Conservation (phyloP, 306 rosid species). For the Macrotyloma uniflorum region DNA sequence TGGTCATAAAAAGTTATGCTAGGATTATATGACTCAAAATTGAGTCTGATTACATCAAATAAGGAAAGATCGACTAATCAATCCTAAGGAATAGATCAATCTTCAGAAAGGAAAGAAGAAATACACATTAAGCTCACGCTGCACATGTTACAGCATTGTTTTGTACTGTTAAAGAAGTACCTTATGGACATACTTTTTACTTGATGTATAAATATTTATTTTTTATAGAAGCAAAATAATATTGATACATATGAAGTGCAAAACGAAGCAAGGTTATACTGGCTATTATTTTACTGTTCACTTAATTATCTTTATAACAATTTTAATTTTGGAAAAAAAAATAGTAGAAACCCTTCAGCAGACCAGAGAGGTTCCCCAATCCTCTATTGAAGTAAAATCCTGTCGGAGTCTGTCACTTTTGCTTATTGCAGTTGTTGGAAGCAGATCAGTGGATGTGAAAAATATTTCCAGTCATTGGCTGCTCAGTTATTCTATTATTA, state of each 20-base stretch:
- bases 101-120: background rate
- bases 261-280: background rate
- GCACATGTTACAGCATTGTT: background rate
- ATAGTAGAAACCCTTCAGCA: background rate
- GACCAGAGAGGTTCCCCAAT: background rate
- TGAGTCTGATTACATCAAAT: background rate
- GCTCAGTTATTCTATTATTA: background rate
- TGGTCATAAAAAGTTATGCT: background rate
- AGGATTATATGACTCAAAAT: background rate
- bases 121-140: background rate
- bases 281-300: background rate
- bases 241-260: slow-evolving; percentile 15
- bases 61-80: background rate
- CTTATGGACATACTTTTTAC: background rate
- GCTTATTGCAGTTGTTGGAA: background rate
- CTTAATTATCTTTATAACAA: background rate
- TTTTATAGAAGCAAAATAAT: background rate
- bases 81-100: background rate
- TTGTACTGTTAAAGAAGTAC: slow-evolving; percentile 1
- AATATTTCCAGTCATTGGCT: slow-evolving; percentile 6
- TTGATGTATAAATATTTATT: background rate
- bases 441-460: background rate
- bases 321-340: background rate
- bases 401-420: background rate
- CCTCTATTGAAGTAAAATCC: background rate